Base-by-base conservation (phyloP, 345 rosid genomes). In the Eucalyptus urophylla region DNA sequence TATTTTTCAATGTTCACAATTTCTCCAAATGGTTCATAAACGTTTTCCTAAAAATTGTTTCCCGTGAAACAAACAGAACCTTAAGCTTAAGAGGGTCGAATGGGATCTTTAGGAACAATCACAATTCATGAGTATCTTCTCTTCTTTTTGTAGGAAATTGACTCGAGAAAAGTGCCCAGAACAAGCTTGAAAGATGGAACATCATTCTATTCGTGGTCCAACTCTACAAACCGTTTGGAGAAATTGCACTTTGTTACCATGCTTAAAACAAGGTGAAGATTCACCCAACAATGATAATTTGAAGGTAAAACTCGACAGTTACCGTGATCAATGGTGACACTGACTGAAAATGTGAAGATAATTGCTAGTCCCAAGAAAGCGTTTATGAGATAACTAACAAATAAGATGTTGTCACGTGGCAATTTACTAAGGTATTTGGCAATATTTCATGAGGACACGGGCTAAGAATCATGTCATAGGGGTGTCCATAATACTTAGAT, bases 21-120 rank as follows among this genome's bases (percentile, higher is more conserved):
- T 51, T 51, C 54, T 51, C 54, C 54, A 17, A 16, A 51, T 17
- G 54, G 1, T 51, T 51, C 54, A 51, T 51, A 51, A 51, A 17
- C 8, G 22, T 17, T 51, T 51, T 51, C 4, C 8, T 51, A 7
- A 0, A 17, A 17, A 6, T 13, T 13, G 3, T 17, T 51, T 51
- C 22, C 8, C 0, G 1, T 1, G 4, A 51, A 51, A 51, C 8
- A 3, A 51, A 17, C 1, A 14, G 5, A 43, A 37, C 6, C 11
- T 72, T 19, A 72, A 43, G 0, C 19, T 65, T 65, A 65, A 14
- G 33, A 17, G 33, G 37, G 72, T 65, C 5, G 8, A 65, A 65
- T 65, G 31, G 9, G 72, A 65, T 65, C 17, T 15, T 65, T 29
- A 29, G 17, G 17, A 29, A 29, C 5, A n/a, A 14, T 65, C 72